Evolutionary conservation across 2,329 filamentous ascomycete species (phyloP).

Genomic region (Talaromyces sp.): DNA sequence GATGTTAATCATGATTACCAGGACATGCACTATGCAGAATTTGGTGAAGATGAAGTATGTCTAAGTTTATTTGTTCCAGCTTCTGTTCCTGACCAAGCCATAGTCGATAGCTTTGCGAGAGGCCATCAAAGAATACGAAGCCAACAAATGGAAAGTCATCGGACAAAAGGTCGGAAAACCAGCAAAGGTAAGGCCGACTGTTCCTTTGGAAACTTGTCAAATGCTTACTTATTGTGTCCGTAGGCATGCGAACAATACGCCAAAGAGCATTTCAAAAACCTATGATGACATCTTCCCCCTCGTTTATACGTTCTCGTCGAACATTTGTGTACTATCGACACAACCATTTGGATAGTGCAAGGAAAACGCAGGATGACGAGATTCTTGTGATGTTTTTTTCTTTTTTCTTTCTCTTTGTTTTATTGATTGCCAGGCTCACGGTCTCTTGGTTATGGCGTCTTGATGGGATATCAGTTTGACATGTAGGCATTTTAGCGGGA

Average conservation of each 20-base stretch:
- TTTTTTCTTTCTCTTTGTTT: constrained; percentile 4
- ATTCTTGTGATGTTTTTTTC: not conserved
- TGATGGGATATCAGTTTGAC: constrained; percentile 1
- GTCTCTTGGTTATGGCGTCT: not conserved
- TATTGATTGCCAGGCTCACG: constrained; percentile 4
- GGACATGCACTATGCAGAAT: constrained; percentile 99
- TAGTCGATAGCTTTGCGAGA: constrained; percentile 60
- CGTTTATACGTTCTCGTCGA: not conserved
- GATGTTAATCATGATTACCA: constrained; percentile 1
- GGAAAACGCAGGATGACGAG: not conserved
- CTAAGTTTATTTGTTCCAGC: constrained; percentile 18
- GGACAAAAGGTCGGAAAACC: constrained; percentile 96
- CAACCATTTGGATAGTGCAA: not conserved
- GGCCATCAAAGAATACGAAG: constrained; percentile 97
- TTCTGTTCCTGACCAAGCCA: constrained; percentile 1
- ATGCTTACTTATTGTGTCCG: constrained; percentile 15
- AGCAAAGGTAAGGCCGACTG: constrained; percentile 65
- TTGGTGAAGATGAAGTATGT: constrained; percentile 90
- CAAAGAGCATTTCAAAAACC: constrained; percentile 76
- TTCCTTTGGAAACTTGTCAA: not conserved
- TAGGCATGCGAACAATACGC: constrained; percentile 88
- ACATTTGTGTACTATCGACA: not conserved
- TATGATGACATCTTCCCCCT: constrained; percentile 14
- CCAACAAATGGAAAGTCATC: constrained; percentile 98
- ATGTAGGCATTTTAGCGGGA: constrained; percentile 4